Base-by-base conservation (phyloP, 1,139 yeast species). In the Casaregolazyma lundiana region DNA sequence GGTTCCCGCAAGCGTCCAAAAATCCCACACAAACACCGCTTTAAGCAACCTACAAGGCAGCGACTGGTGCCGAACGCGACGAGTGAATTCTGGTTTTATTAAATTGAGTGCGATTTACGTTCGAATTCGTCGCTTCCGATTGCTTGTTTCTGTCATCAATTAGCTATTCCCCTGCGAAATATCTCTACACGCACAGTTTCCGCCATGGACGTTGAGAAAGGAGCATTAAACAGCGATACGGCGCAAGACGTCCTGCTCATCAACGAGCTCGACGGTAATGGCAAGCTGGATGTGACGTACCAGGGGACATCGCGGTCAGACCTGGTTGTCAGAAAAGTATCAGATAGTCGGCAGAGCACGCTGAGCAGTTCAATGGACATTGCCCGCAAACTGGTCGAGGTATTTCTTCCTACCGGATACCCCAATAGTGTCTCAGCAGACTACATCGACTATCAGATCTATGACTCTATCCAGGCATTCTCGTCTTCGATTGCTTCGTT, bases 381-480 rank as follows among this genome's bases (percentile, higher is more conserved):
- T 22, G 21, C 37, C 15, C 18, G 39, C 13, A 35, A 53, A 30
- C 51, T 65, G 32, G 55, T 63, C 9, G 57, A 60, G 42, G 60
- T 67, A 36, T 67, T 67, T 46, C 54, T 67, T 41, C 71, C 71
- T 4, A 62, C 70, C 1, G 71, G 71, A 3, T 67, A 63, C 45
- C 71, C 71, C 4, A 54, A 59, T 38, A 59, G 67, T 41, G 71
- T 67, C 18, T 54, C 56, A 6, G 46, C 62, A 1, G 71, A 67
- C 47, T 67, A 67, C 49, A 55, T 63, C 19, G 61, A 61, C 41
- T 67, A 67, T 47, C 71, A 67, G 50, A 60, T 65, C 11, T 67
- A 57, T 46, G 71, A 67, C 53, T 65, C 71, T 16, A 48, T 66
- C 16, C 71, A 67, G 50, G 71, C 71, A 11, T 67, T 67, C 46